Conservation (phyloP, 495 filamentous ascomycete genomes). For the Penicillium diatomitis region DNA sequence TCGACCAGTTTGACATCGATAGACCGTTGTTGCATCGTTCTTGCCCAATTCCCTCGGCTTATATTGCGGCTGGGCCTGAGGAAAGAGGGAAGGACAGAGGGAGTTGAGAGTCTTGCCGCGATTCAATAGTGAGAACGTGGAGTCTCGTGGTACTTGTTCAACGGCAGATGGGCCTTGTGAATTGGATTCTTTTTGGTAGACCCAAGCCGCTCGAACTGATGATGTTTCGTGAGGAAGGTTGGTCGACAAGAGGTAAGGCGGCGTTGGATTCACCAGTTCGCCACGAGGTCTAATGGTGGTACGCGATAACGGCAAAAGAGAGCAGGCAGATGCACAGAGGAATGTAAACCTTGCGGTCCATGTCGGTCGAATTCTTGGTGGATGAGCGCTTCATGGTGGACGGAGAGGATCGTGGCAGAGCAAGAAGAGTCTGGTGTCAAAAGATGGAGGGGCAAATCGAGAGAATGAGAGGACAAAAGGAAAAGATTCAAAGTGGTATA, state of each 20-base stretch:
- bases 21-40: not conserved
- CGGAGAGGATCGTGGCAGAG: not conserved
- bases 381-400: slow-evolving; percentile 17
- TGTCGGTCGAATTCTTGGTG: slow-evolving; percentile 14
- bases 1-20: too few species aligned
- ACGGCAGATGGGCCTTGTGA: too few species aligned
- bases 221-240: not conserved
- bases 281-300: slow-evolving; percentile 21
- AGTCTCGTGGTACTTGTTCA: too few species aligned
- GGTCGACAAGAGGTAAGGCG: not conserved
- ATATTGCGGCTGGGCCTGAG: not conserved
- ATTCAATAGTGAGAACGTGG: too few species aligned
- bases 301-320: slow-evolving; percentile 37
- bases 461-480: not conserved
- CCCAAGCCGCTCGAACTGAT: not conserved
- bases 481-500: not conserved
- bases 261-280: slow-evolving; percentile 1
- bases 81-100: too few species aligned
- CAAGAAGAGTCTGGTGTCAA: not conserved
- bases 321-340: slow-evolving; percentile 36
- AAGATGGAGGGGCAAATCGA: not conserved
- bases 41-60: not conserved
- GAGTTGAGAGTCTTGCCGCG: too few species aligned
- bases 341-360: slow-evolving; percentile 33
- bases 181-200: too few species aligned